Evolutionary conservation across 2,329 filamentous ascomycete species (phyloP).

Genomic region (Penicillium sp.): DNA sequence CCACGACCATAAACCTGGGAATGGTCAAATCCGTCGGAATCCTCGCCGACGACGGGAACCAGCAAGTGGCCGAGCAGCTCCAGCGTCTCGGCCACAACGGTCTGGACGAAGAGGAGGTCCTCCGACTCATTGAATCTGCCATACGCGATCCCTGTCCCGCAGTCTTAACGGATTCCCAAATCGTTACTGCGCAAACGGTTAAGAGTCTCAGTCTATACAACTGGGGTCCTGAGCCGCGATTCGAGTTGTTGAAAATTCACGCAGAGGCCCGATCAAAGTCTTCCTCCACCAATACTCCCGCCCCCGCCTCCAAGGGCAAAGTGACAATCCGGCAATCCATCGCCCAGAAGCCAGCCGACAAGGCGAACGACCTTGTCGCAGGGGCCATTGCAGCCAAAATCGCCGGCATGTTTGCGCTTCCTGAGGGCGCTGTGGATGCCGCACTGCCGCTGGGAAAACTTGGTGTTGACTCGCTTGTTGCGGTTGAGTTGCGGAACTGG

Average conservation of each 20-base stretch:
- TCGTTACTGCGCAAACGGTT: too few relatives aligned
- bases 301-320: constrained; percentile 15
- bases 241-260: neutral
- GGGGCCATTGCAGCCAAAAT: constrained; percentile 34
- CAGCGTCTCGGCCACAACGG: neutral
- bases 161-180: too few relatives aligned
- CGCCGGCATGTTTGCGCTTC: constrained; percentile 38
- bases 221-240: neutral
- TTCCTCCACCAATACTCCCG: neutral
- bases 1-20: constrained; percentile 34
- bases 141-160: neutral
- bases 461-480: constrained; percentile 51
- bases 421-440: constrained; percentile 35
- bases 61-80: neutral
- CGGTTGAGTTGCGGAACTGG: constrained; percentile 52
- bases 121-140: neutral
- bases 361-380: neutral
- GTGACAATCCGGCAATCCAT: neutral
- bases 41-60: constrained; percentile 30
- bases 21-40: constrained; percentile 41
- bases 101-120: neutral
- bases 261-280: too few relatives aligned
- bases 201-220: neutral
- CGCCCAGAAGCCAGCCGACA: neutral
- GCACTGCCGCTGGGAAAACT: constrained; percentile 35